A percentile compares a stretch with the other conserved stretches of the same genome.
Evolutionary conservation across 768 basidiomycete genomes (phyloP).

Genomic region (Collybiopsis confluens): DNA sequence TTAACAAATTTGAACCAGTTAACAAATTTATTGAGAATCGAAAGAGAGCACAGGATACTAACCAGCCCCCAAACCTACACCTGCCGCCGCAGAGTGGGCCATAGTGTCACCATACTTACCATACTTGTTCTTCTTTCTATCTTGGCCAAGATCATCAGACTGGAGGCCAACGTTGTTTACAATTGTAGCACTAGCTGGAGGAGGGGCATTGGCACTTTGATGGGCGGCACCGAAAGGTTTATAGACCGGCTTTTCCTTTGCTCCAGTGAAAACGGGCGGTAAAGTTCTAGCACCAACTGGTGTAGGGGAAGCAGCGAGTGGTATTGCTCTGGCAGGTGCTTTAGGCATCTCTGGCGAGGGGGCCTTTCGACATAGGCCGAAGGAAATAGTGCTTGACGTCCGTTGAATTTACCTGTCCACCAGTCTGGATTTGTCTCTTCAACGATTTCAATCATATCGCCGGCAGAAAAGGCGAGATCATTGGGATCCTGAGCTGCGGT

Average conservation of each 20-base stretch:
- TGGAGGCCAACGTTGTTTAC: conserved; percentile 19
- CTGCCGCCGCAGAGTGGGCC: conserved; percentile 39
- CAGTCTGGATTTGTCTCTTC: conserved; percentile 77
- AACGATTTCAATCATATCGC: conserved; percentile 71
- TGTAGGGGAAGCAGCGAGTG: conserved; percentile 24
- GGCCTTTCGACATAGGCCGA: conserved; percentile 69
- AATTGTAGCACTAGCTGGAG: conserved; percentile 12
- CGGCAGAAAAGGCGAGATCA: conserved; percentile 70
- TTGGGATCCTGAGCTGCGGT: conserved; percentile 51
- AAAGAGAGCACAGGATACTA: not conserved
- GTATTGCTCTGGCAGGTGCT: too few species aligned
- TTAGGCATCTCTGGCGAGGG: too few species aligned
- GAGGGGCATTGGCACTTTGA: conserved; percentile 12
- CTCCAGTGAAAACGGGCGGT: conserved; percentile 9
- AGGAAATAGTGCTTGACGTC: conserved; percentile 70
- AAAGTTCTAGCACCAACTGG: conserved; percentile 9
- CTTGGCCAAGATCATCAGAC: conserved; percentile 20
- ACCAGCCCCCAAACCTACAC: conserved; percentile 31
- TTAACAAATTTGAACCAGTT: not conserved
- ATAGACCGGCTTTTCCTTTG: conserved; percentile 10
- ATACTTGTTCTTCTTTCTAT: conserved; percentile 39
- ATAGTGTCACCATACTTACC: conserved; percentile 39
- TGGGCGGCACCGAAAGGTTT: conserved; percentile 15
- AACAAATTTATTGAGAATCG: not conserved
- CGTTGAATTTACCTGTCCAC: conserved; percentile 75